A percentile compares a stretch with the other conserved stretches of the same genome.
phyloP scores from a whole-genome alignment of 345 rosid genomes.

The Brassica juncea region DNA sequence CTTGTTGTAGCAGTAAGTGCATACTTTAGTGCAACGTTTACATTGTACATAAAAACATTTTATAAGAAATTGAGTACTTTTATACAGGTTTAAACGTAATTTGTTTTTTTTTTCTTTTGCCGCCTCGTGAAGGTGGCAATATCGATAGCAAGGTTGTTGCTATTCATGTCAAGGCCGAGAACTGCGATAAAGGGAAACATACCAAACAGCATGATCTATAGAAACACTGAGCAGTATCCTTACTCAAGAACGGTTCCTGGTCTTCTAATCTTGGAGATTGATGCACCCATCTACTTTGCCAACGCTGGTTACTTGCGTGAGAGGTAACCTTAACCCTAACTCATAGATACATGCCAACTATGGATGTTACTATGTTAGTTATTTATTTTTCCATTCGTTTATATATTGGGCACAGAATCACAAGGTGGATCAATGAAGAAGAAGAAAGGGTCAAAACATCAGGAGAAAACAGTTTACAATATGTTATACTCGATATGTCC shows the following conservation, averaged over 20 bases:
- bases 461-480: conserved; percentile 65
- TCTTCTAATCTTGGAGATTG: conserved; percentile 81
- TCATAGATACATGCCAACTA: background rate
- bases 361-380: background rate
- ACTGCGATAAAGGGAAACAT: conserved; percentile 72
- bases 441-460: conserved; percentile 63
- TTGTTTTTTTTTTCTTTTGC: too few relatives aligned
- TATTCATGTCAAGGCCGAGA: conserved; percentile 79
- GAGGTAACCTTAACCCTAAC: conserved; percentile 47
- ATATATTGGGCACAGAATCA: conserved; percentile 50
- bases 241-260: conserved; percentile 62
- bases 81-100: background rate
- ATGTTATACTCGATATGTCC: conserved; percentile 73
- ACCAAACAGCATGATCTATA: conserved; percentile 72
- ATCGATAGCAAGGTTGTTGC: conserved; percentile 68
- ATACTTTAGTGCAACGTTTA: background rate
- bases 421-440: conserved; percentile 87
- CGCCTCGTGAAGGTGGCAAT: conserved; percentile 66
- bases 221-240: conserved; percentile 83
- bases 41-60: background rate
- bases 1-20: conserved; percentile 63
- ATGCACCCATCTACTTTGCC: conserved; percentile 80
- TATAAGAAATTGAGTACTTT: background rate
- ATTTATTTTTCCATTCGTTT: background rate
- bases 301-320: conserved; percentile 93